Conservation (phyloP, 805 yeast genomes). For the Pichia thaimueangensis region DNA sequence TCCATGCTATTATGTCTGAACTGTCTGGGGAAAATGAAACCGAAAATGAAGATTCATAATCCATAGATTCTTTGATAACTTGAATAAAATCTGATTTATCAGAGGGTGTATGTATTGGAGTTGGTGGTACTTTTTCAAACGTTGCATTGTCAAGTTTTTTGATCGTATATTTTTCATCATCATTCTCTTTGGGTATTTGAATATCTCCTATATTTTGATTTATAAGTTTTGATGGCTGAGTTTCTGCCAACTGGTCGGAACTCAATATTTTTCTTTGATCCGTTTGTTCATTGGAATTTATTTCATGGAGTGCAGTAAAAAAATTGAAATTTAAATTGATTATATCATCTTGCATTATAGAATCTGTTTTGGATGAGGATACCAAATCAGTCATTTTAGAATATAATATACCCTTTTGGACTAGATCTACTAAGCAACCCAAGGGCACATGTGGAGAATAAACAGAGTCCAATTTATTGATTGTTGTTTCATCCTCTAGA, state of each 20-base stretch:
- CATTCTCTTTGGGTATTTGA: background rate
- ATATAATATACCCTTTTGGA: slow-evolving; percentile 81
- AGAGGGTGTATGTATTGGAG: slow-evolving; percentile 2
- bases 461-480: slow-evolving; percentile 48
- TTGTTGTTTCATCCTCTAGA: slow-evolving; percentile 64
- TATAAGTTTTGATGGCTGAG: background rate
- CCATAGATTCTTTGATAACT: slow-evolving; percentile 33
- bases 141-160: background rate
- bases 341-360: slow-evolving; percentile 20
- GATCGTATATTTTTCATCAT: background rate
- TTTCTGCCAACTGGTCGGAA: background rate
- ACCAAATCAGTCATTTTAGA: slow-evolving; percentile 58
- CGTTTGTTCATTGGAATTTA: slow-evolving; percentile 1
- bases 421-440: slow-evolving; percentile 73
- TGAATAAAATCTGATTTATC: slow-evolving; percentile 26
- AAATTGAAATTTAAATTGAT: slow-evolving; percentile 37
- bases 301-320: slow-evolving; percentile 42
- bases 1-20: slow-evolving; percentile 45
- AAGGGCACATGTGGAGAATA: slow-evolving; percentile 53
- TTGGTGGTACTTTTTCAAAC: background rate
- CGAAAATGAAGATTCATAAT: slow-evolving; percentile 39
- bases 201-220: background rate
- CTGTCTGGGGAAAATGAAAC: slow-evolving; percentile 53
- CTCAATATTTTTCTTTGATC: background rate
- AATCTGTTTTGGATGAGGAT: slow-evolving; percentile 5